These are phyloP conservation scores for Apostasia shenzhenica DNA, from an alignment of 106 monocot genomes.

Conservation along the genomic window DNA sequence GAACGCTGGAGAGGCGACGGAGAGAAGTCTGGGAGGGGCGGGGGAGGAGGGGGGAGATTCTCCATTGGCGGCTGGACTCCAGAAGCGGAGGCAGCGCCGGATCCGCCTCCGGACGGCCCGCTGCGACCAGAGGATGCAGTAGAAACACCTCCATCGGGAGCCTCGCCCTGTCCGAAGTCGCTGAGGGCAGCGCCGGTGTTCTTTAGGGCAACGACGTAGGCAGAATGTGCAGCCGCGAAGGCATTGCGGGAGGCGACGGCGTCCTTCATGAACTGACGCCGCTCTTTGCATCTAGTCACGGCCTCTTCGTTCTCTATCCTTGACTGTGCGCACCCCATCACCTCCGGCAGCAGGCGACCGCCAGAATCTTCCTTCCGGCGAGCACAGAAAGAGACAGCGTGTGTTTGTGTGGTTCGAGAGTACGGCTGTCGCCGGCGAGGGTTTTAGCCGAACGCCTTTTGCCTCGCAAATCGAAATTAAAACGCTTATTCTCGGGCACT, in stretches of 20 bases:
- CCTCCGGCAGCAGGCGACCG: no score
- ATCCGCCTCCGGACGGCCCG: not conserved
- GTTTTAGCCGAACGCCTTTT: not conserved
- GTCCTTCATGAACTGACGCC: constrained; percentile 43
- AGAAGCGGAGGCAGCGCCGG: not conserved
- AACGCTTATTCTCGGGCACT: no score
- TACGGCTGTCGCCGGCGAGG: not conserved
- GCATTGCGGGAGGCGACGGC: constrained; percentile 76
- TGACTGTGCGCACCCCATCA: constrained; percentile 88
- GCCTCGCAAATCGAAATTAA: constrained; percentile 2
- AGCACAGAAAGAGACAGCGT: not conserved
- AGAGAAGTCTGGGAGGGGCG: constrained; percentile 68
- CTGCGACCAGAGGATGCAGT: not conserved
- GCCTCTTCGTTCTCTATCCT: constrained; percentile 81
- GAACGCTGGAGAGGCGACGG: constrained; percentile 61
- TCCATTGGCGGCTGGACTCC: constrained; percentile 24
- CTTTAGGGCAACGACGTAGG: constrained; percentile 50
- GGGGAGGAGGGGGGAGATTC: constrained; percentile 48
- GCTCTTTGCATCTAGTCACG: constrained; percentile 70
- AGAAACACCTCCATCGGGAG: not conserved
- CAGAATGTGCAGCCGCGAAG: constrained; percentile 88
- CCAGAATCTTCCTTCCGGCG: not conserved
- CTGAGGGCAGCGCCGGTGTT: constrained; percentile 76
- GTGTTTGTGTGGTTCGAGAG: not conserved
- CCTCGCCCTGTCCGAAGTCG: constrained; percentile 64